phyloP scores from a whole-genome alignment of 75 land plant species.

The Cryptomeria japonica region DNA sequence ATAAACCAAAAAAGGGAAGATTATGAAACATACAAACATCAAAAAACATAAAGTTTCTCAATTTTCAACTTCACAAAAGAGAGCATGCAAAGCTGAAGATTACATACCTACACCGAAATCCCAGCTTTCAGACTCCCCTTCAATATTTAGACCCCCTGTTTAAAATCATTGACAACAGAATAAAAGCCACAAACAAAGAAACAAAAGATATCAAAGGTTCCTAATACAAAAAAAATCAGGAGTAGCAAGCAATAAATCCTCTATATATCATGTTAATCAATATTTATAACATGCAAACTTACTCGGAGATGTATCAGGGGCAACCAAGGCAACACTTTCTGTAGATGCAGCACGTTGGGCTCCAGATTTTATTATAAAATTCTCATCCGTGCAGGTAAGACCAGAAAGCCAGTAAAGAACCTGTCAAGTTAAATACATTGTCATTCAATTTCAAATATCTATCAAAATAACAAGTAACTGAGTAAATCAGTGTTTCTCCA shows the following conservation, averaged over 20 bases:
- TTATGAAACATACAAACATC: not conserved
- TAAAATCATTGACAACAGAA: not conserved
- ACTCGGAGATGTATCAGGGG: slow-evolving; percentile 98
- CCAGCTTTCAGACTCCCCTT: slow-evolving; percentile 98
- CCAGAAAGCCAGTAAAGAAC: slow-evolving; percentile 97
- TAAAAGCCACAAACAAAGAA: not conserved
- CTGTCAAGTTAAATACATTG: slow-evolving; percentile 29
- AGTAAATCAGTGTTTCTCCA: not conserved
- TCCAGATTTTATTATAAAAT: slow-evolving; percentile 89
- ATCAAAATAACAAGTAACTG: not conserved
- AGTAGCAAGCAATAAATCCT: not conserved
- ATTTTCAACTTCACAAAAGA: not conserved
- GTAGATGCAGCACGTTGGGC: slow-evolving; percentile 91
- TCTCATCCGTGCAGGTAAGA: slow-evolving; percentile 95
- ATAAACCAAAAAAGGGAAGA: not conserved
- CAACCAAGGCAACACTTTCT: slow-evolving; percentile 78
- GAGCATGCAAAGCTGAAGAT: not conserved
- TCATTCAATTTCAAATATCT: not conserved
- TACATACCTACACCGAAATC: slow-evolving; percentile 92
- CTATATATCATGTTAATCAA: not conserved
- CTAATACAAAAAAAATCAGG: not conserved
- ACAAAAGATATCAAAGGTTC: not conserved
- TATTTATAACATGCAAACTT: slow-evolving; percentile 16
- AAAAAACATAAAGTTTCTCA: not conserved
- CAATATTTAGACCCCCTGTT: slow-evolving; percentile 91